A percentile compares a stretch with the other conserved stretches of the same genome.
phyloP scores from a whole-genome alignment of 192 early-diverging fungal genomes.

The Haplosporangium gracile region DNA sequence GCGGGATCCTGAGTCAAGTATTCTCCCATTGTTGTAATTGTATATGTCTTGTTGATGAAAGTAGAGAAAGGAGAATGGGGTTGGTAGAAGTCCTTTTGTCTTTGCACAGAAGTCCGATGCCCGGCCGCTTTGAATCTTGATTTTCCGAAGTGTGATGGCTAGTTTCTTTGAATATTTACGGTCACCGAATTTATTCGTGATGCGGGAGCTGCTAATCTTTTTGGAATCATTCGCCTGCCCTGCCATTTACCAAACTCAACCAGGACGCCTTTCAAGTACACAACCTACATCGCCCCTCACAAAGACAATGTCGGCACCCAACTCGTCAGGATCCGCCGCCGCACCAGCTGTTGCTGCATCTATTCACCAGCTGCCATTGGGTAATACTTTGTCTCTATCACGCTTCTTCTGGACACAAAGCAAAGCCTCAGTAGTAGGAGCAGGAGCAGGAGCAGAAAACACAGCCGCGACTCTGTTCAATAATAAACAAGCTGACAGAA shows the following conservation, averaged over 20 bases:
- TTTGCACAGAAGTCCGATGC: not conserved
- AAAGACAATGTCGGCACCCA: conserved; percentile 46
- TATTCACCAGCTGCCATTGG: conserved; percentile 56
- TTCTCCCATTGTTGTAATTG: conserved; percentile 41
- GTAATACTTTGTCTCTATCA: conserved; percentile 7
- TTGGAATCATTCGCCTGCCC: not conserved
- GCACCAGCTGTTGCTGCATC: conserved; percentile 45
- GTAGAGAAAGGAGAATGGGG: not conserved
- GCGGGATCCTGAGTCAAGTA: conserved; percentile 54
- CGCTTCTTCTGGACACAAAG: not conserved
- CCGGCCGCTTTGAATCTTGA: not conserved
- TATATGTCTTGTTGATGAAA: conserved; percentile 3
- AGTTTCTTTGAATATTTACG: not conserved
- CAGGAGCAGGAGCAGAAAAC: not conserved
- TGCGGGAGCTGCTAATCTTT: not conserved
- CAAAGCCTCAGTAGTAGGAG: not conserved
- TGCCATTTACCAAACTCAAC: not conserved
- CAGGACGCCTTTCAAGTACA: not conserved
- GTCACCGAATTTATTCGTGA: conserved; percentile 11
- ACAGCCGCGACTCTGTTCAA: too few relatives aligned
- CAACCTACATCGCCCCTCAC: not conserved
- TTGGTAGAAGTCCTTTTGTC: not conserved
- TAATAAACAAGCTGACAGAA: too few relatives aligned
- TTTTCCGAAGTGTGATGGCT: not conserved
- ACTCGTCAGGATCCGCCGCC: conserved; percentile 38